Base-by-base conservation (phyloP, 2,329 filamentous ascomycete species). In the Blastomyces emzantsi region DNA sequence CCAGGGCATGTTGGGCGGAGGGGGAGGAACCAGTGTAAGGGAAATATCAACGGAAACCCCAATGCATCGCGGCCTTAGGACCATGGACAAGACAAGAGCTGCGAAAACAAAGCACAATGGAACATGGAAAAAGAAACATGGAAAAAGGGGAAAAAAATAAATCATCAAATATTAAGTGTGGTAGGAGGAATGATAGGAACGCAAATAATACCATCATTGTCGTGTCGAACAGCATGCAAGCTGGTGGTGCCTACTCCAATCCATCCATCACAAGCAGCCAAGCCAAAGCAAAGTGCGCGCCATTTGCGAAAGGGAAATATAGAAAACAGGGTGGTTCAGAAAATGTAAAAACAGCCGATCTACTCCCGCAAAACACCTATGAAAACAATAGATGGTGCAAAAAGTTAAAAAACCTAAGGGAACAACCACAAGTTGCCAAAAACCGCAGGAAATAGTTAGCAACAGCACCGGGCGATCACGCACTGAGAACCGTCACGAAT, bases 151-250 rank as follows among this genome's bases (percentile, higher is more conserved):
- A n/a, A n/a, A 5, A 33, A 56, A n/a, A 2, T 13, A 56, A 56
- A 56, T n/a, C 28, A n/a, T 56, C 52, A 39, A 56, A 56, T 33
- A 56, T 56, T 56, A 56, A 56, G 33, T 17, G 28, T 2, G 33
- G 30, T 56, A 22, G 33, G 30, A 39, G 33, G 30, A 39, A 56
- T 39, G 17, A 56, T 33, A 36, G 39, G 19, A 56, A 30, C 33
- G 33, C 33, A 19, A 33, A 56, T 3, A 56, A 56, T 36, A 56
- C 52, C 8, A 56, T 56, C 52, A 56, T 36, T 39, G 30, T 39
- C 28, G 52, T 30, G 52, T 56, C 33, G 30, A 39, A 36, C 17
- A 33, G 30, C 8, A 56, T n/a, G 52, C 15, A 56, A 22, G 22
- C 17, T 52, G 49, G 49, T 25, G 15, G 49, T 36, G 33, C 33